Conservation (phyloP, 192 early-diverging fungal genomes). For the Gorgonomyces haynaldii region DNA sequence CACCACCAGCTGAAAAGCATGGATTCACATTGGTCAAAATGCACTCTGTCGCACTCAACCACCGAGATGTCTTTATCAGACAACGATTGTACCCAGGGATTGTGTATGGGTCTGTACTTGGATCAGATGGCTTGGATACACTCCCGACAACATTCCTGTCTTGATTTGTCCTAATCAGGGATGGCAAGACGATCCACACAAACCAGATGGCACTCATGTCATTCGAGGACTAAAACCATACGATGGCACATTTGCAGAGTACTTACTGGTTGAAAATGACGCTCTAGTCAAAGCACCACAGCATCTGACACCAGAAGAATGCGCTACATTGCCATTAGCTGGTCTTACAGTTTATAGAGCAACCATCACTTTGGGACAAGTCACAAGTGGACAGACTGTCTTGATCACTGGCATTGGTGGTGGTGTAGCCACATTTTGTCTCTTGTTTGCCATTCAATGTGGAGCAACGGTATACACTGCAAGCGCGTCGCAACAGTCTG, state of each 20-base stretch:
- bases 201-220: constrained; percentile 37
- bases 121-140: constrained; percentile 49
- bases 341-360: constrained; percentile 47
- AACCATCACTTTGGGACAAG: constrained; percentile 45
- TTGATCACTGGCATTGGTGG: constrained; percentile 67
- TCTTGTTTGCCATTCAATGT: constrained; percentile 55
- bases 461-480: too few species aligned
- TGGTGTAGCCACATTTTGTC: constrained; percentile 57
- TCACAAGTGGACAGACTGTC: too few species aligned
- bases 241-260: constrained; percentile 52
- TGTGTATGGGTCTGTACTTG: constrained; percentile 37
- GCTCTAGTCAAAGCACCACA: constrained; percentile 40
- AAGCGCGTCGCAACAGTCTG: too few species aligned
- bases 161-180: constrained; percentile 40
- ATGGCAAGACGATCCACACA: constrained; percentile 40
- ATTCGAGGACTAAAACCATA: constrained; percentile 28
- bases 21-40: constrained; percentile 11
- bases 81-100: constrained; percentile 47
- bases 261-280: constrained; percentile 25
- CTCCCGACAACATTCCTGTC: constrained; percentile 32
- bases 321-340: constrained; percentile 58
- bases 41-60: constrained; percentile 28
- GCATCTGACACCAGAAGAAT: constrained; percentile 51
- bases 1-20: too few species aligned
- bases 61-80: constrained; percentile 39